Percentiles rank a stretch among this genome's conserved stretches.
These are phyloP conservation scores for Didymosphaeria variabile DNA, from an alignment of 2,329 filamentous ascomycete genomes.

Conservation along the genomic window DNA sequence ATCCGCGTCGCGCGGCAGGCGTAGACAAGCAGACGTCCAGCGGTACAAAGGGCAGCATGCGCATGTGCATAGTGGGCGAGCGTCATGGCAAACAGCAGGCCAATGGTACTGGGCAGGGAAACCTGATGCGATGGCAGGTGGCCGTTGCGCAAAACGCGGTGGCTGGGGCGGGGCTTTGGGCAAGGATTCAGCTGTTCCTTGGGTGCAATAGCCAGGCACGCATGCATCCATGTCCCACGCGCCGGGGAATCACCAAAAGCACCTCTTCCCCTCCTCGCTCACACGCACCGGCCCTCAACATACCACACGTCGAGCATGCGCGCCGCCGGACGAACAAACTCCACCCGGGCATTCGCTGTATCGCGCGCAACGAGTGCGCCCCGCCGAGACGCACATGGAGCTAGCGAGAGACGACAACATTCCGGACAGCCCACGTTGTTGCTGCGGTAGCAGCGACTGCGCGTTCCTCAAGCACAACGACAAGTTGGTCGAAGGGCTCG, in stretches of 20 bases:
- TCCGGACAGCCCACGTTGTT: conserved; percentile 65
- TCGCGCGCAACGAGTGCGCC: conserved; percentile 6
- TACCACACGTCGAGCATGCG: conserved; percentile 32
- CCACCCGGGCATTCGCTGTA: conserved; percentile 15
- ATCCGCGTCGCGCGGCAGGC: conserved; percentile 21
- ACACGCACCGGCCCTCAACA: conserved; percentile 13
- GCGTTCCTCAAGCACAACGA: conserved; percentile 83
- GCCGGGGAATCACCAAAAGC: not conserved
- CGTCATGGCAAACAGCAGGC: conserved; percentile 24
- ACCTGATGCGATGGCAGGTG: not conserved
- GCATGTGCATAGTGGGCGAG: not conserved
- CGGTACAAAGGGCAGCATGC: too few relatives aligned
- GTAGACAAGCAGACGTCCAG: not conserved
- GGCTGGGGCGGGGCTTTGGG: conserved; percentile 14
- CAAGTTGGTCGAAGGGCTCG: conserved; percentile 78
- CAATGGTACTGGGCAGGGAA: not conserved
- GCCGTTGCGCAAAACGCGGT: conserved; percentile 6
- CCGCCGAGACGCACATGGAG: conserved; percentile 18
- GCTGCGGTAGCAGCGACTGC: conserved; percentile 84
- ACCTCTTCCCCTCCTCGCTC: not conserved
- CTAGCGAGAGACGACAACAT: conserved; percentile 38
- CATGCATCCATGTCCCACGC: not conserved
- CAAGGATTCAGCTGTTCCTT: not conserved
- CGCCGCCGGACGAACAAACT: conserved; percentile 18
- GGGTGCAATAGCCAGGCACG: conserved; percentile 12